Evolutionary conservation across 805 yeast genomes (phyloP).

Genomic region (Zygosaccharomyces bailii): DNA sequence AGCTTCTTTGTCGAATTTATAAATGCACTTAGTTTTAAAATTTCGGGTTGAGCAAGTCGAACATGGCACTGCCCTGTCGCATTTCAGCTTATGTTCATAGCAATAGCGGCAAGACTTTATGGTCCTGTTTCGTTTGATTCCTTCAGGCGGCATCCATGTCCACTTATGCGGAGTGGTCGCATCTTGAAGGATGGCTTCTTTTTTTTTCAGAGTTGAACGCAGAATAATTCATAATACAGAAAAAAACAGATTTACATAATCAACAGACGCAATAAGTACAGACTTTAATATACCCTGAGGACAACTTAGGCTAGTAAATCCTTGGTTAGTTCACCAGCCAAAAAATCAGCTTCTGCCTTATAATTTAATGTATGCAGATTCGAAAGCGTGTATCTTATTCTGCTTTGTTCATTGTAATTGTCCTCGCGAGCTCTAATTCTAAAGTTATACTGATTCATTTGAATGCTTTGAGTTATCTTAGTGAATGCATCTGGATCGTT

Average conservation of each 20-base stretch:
- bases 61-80: conserved; percentile 27
- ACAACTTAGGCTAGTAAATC: conserved; percentile 14
- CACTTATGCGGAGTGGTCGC: too few relatives aligned
- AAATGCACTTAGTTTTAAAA: conserved; percentile 17
- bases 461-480: conserved; percentile 44
- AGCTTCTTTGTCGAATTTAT: conserved; percentile 21
- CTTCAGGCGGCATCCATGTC: conserved; percentile 13
- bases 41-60: conserved; percentile 18
- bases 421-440: conserved; percentile 82
- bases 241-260: neutral
- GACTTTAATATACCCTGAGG: neutral
- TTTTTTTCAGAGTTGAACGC: too few relatives aligned
- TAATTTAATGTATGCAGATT: conserved; percentile 52
- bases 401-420: conserved; percentile 70
- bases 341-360: conserved; percentile 55
- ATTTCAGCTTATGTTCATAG: conserved; percentile 28
- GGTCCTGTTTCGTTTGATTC: conserved; percentile 26
- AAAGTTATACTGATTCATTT: conserved; percentile 69
- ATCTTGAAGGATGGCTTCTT: neutral
- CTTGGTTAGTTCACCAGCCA: conserved; percentile 40
- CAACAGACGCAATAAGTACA: neutral
- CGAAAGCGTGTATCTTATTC: conserved; percentile 71
- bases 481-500: conserved; percentile 47
- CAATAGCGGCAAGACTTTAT: conserved; percentile 31
- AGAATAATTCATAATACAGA: too few relatives aligned